Evolutionary conservation across 1,139 yeast species (phyloP).

Genomic region (Suhomyces yuchorum): DNA sequence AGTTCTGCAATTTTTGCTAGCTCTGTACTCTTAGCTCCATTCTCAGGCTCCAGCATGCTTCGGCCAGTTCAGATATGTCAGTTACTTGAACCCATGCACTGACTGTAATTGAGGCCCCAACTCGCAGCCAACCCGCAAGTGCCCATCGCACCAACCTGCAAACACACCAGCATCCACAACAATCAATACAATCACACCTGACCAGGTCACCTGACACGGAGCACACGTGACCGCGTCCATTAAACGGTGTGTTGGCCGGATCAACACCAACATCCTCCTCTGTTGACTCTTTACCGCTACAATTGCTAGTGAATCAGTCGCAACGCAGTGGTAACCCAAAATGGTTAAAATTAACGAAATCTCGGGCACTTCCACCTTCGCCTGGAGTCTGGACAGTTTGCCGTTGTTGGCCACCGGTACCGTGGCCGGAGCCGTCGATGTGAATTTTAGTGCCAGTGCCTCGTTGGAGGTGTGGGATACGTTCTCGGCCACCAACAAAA

Average conservation of each 20-base stretch:
- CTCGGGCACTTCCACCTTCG: slow-evolving; percentile 85
- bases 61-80: too few species aligned
- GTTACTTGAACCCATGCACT: too few species aligned
- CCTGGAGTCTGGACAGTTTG: slow-evolving; percentile 82
- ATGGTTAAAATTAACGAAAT: slow-evolving; percentile 89
- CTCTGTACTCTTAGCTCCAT: too few species aligned
- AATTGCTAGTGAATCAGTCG: slow-evolving; percentile 3
- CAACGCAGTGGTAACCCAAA: not conserved
- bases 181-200: too few species aligned
- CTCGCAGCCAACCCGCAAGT: too few species aligned
- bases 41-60: too few species aligned
- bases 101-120: too few species aligned
- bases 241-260: slow-evolving; percentile 13
- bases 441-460: slow-evolving; percentile 78
- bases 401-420: slow-evolving; percentile 89
- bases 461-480: slow-evolving; percentile 78
- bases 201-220: not conserved
- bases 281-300: not conserved
- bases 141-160: too few species aligned
- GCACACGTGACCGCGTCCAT: slow-evolving; percentile 6
- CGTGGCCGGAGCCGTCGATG: slow-evolving; percentile 92
- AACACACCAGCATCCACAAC: too few species aligned
- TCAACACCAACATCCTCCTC: slow-evolving; percentile 6
- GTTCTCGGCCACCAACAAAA: slow-evolving; percentile 44
- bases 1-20: too few species aligned